A percentile compares a stretch with the other conserved stretches of the same genome.
phyloP scores from a whole-genome alignment of 1,284 basidiomycete genomes.

The Cryptococcus amylolentus region DNA sequence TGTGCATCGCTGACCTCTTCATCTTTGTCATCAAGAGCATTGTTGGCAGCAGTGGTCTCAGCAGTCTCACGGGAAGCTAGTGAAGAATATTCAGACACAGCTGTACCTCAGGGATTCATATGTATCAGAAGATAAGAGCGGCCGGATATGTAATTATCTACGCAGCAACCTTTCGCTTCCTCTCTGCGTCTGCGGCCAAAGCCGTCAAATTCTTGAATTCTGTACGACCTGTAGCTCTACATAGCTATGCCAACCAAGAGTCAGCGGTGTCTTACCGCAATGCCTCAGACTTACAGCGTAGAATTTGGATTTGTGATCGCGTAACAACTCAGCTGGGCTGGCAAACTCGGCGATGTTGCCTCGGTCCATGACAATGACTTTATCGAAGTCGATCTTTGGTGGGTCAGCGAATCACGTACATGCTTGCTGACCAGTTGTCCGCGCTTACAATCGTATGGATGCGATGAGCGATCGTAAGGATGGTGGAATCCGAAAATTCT shows the following conservation, averaged over 20 bases:
- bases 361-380: constrained; percentile 58
- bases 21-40: neutral
- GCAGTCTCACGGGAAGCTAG: neutral
- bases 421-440: neutral
- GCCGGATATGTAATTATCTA: neutral
- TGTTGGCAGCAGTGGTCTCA: constrained; percentile 4
- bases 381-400: constrained; percentile 70
- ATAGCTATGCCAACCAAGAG: constrained; percentile 51
- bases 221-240: constrained; percentile 73
- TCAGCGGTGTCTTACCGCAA: constrained; percentile 2
- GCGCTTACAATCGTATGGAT: constrained; percentile 60
- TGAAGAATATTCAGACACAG: too few relatives aligned
- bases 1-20: too few relatives aligned
- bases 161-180: constrained; percentile 4
- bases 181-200: constrained; percentile 44
- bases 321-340: constrained; percentile 65
- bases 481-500: constrained; percentile 60
- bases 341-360: constrained; percentile 75
- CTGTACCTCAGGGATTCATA: too few relatives aligned
- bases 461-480: constrained; percentile 60
- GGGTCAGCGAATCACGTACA: neutral
- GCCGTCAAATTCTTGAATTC: constrained; percentile 66
- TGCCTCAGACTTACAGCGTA: constrained; percentile 49
- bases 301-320: constrained; percentile 65
- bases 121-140: too few relatives aligned